Evolutionary conservation across 495 filamentous ascomycete species (phyloP).

Genomic region (Haplographium delicatum): DNA sequence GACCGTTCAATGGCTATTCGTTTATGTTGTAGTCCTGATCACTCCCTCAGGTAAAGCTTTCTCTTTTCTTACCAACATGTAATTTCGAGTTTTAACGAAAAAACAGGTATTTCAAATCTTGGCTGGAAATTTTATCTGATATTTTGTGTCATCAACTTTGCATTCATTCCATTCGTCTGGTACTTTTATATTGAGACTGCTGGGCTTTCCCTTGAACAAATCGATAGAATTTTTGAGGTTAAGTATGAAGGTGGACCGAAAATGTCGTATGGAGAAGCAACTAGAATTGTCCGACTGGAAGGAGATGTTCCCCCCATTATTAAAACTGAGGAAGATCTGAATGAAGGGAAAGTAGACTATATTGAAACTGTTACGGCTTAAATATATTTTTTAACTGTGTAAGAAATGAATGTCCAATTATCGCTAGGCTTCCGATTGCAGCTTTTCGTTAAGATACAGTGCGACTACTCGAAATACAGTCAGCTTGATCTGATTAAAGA

Average conservation of each 20-base stretch:
- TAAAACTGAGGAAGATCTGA: too few species aligned
- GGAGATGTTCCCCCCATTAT: too few species aligned
- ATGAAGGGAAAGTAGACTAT: too few species aligned
- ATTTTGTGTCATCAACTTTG: neutral
- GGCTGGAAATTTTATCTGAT: neutral
- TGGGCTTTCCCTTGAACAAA: conserved; percentile 47
- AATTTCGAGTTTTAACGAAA: neutral
- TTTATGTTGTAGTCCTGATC: neutral
- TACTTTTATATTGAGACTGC: conserved; percentile 35
- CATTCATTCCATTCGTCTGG: neutral
- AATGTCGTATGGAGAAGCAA: neutral
- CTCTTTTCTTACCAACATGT: neutral
- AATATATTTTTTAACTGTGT: too few species aligned
- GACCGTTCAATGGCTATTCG: neutral
- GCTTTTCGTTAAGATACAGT: too few species aligned
- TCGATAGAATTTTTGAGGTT: conserved; percentile 44
- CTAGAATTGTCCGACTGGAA: neutral
- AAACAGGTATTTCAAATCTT: neutral
- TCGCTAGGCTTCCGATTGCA: too few species aligned
- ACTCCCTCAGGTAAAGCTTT: neutral
- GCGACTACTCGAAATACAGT: too few species aligned
- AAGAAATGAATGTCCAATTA: too few species aligned
- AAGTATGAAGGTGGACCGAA: neutral
- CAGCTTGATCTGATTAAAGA: too few species aligned
- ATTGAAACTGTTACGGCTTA: too few species aligned